Evolutionary conservation across 306 rosid genomes (phyloP), one percentile per base, ranked within the genome.

Genomic region (Acacia confusa): DNA sequence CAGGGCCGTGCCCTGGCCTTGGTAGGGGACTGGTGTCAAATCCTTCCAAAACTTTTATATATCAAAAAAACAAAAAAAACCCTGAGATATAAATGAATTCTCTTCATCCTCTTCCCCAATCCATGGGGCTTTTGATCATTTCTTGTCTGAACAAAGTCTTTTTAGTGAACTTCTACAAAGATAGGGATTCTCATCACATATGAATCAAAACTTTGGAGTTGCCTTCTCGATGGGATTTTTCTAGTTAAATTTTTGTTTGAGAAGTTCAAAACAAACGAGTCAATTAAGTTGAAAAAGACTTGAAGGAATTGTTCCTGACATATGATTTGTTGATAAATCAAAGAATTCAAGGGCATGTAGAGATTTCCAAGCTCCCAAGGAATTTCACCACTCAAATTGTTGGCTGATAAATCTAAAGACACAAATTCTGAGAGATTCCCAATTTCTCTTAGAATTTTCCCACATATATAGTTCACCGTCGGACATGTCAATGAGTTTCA

Each of bases 361-460:
- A 2, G 8, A 2, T 38, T 71, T 17, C 82, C 79, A 6, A 82
- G 3, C 22, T 53, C 36, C 19, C 25, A 16, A 14, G 82, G 75
- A 7, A 82, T 77, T 3, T 43, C 20, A 0, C 57, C 75, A 4
- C 52, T 44, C 38, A 70, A 24, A 44, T 43, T 44, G 22, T 72
- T 72, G 0, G 8, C 3, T 44, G 76, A 72, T 72, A 72, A 72
- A 45, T 72, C 41, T 3, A 72, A 25, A 12, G 79, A 67, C 2
- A 65, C 25, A 27, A 77, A 34, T 27, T 17, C 57, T 0, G 27
- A 12, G 1, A 78, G 75, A 19, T 47, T 48, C 1, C 75, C 75
- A 40, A 82, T 7, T 74, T 82, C 82, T 3, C 9, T 28, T 9
- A 79, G 82, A 12, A 78, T 78, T 38, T 63, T 25, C 52, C 75